Percentiles rank a stretch among this genome's conserved stretches.
phyloP scores from a whole-genome alignment of 148 eudicot species.

The Rheum nobile region DNA sequence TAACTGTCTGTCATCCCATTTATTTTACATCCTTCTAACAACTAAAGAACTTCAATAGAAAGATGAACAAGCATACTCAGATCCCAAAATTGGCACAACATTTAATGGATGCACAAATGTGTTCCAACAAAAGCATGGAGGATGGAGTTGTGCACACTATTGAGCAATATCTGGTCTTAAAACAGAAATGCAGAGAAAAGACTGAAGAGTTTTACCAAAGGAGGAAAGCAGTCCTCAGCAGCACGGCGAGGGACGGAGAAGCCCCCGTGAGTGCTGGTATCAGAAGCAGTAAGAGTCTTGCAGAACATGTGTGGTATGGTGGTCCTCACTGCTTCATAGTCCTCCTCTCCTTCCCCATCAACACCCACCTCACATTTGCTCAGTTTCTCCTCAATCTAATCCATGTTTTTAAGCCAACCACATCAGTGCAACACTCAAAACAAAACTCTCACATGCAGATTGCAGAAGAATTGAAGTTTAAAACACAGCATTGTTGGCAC shows the following conservation, averaged over 20 bases:
- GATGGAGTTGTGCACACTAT: neutral
- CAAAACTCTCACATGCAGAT: neutral
- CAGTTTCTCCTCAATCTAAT: conserved; percentile 68
- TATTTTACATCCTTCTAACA: neutral
- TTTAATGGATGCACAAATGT: neutral
- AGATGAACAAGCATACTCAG: too few species aligned
- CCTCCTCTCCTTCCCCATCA: conserved; percentile 57
- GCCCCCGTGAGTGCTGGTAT: conserved; percentile 98
- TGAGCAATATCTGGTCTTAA: neutral
- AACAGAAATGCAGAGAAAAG: neutral
- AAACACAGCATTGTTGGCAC: neutral
- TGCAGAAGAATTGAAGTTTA: neutral
- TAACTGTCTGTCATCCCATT: neutral
- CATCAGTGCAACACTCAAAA: conserved; percentile 1
- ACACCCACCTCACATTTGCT: conserved; percentile 34
- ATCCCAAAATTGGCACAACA: neutral
- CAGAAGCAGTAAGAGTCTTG: conserved; percentile 96
- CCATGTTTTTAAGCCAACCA: neutral
- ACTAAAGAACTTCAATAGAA: neutral
- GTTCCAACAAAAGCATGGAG: neutral
- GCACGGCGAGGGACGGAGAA: conserved; percentile 99
- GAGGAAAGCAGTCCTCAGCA: conserved; percentile 98
- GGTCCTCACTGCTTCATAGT: conserved; percentile 42
- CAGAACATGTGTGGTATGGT: conserved; percentile 95
- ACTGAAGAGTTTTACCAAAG: conserved; percentile 41